Percentiles rank a stretch among this genome's conserved stretches.
phyloP scores from a whole-genome alignment of 2,329 filamentous ascomycete genomes.

The Trichoderma koningiopsis region DNA sequence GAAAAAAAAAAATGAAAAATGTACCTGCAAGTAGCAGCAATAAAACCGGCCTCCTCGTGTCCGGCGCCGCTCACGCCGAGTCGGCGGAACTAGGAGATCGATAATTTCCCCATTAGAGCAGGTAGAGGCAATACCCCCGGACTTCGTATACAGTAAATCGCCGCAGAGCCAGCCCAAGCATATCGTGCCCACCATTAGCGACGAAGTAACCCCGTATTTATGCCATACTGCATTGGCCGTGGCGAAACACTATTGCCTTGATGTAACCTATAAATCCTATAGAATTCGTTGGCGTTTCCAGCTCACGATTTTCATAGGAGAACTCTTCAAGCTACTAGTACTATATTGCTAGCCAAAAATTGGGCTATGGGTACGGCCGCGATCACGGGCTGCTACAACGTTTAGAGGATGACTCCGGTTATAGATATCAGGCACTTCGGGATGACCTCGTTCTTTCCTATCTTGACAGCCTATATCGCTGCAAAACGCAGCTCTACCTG shows the following conservation, averaged over 20 bases:
- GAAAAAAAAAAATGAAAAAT: not conserved
- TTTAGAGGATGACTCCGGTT: too few species aligned
- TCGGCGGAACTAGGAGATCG: not conserved
- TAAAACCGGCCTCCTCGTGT: not conserved
- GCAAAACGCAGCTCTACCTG: too few species aligned
- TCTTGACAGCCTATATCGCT: too few species aligned
- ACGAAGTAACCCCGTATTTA: slow-evolving; percentile 5
- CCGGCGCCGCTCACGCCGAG: not conserved
- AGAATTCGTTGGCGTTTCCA: too few species aligned
- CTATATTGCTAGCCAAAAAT: too few species aligned
- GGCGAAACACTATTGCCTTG: not conserved
- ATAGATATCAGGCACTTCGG: too few species aligned
- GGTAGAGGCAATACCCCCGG: not conserved
- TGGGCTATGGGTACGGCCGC: too few species aligned
- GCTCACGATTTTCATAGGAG: too few species aligned
- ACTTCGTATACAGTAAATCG: not conserved
- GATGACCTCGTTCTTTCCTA: too few species aligned
- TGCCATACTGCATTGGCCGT: not conserved
- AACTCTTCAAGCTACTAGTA: too few species aligned
- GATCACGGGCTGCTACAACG: too few species aligned
- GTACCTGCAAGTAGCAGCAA: not conserved
- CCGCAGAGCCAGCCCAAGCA: not conserved
- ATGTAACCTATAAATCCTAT: not conserved
- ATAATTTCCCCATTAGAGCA: not conserved
- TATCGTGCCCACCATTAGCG: not conserved